Base-by-base conservation (phyloP, 1,284 basidiomycete species). In the Microbotryum saponariae region DNA sequence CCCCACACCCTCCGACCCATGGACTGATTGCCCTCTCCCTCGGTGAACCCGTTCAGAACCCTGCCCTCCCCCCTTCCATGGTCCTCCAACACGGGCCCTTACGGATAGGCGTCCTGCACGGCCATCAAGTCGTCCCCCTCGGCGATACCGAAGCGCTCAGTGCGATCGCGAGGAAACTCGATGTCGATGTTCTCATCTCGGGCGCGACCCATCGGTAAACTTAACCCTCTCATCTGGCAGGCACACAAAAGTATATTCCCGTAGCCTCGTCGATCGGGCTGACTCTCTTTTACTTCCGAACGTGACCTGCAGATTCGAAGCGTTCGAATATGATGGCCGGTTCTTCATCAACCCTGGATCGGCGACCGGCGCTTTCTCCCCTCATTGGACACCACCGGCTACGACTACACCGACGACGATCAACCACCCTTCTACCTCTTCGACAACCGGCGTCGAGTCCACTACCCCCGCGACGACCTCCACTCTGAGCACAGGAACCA, bases 301-400 rank as follows among this genome's bases (percentile, higher is more conserved):
- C 31, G 20, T 25, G 29, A 4, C 6, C n/a, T 8, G 25, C 73
- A 91, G 89, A 31, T 97, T 98, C 76, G 91, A 97, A 76, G 91
- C 92, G 5, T 86, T 91, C 65, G 92, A 94, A 74, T 85, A 88
- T 70, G 91, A 92, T 66, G 84, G 85, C 50, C 83, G 87, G 61
- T 98, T 97, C 81, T 97, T 97, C 73, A 84, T 97, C 55, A 97
- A 97, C 75, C 94, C 94, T 0, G 94, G 94, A 2, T 91, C 88
- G 18, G 93, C 91, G 1, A 94, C 91, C 1, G 93, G 93, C 48
- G 92, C 94, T 18, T 97, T 71, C 57, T 64, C 60, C 3, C 61
- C 62, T 1, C 21, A 53, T 2, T 65, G 59, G 57, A 58, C 57
- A n/a, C 63, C 63, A 37, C 45, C 52, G 8, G 29, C 50, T 4